Conservation (phyloP, 345 rosid genomes). For the Acer saccharum region DNA sequence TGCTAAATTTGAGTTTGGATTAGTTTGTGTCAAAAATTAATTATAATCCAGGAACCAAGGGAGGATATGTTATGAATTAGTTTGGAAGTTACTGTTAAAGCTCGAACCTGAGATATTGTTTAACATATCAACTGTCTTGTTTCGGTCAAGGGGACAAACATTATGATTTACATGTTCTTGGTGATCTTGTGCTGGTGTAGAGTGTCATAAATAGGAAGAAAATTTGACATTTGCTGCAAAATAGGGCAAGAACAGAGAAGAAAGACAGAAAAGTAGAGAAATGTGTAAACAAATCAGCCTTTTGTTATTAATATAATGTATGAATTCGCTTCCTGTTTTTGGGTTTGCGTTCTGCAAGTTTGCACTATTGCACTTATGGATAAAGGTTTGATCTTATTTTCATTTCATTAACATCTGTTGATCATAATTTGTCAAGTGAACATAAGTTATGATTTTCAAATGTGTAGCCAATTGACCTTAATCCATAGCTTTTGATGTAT, state of each 20-base stretch:
- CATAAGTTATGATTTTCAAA: background rate
- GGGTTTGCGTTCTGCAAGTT: background rate
- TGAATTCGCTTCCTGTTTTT: background rate
- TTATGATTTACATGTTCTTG: background rate
- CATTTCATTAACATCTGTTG: background rate
- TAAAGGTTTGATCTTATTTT: background rate
- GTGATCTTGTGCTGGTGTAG: background rate
- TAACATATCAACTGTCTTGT: background rate
- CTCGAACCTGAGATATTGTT: background rate
- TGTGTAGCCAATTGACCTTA: background rate
- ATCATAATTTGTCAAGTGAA: background rate
- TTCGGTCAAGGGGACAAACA: background rate
- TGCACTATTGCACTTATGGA: background rate
- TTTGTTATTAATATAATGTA: background rate
- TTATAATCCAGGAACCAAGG: background rate
- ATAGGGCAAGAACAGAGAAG: background rate
- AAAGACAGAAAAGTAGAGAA: background rate
- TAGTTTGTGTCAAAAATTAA: background rate
- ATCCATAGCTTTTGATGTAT: background rate
- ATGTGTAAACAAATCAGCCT: background rate
- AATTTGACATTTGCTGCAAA: background rate
- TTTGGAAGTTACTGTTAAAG: background rate
- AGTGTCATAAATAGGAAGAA: background rate
- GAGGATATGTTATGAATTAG: background rate
- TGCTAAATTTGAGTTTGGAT: conserved; percentile 6